phyloP scores from a whole-genome alignment of 805 yeast genomes.

The Blastobotrys parvus region DNA sequence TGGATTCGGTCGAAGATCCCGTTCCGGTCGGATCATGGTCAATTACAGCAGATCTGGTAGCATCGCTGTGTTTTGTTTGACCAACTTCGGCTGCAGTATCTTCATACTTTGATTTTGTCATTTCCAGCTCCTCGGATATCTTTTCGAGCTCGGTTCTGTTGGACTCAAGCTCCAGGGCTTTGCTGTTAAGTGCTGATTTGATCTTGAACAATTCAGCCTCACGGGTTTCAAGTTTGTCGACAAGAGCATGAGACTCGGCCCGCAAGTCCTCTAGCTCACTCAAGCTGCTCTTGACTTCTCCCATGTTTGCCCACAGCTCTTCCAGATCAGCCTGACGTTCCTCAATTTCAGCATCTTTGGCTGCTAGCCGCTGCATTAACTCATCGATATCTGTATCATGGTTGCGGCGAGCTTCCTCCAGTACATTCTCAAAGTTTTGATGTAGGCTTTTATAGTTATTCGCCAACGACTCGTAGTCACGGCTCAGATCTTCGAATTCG shows the following conservation, averaged over 20 bases:
- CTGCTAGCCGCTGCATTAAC: background rate
- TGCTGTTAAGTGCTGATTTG: background rate
- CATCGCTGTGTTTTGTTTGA: background rate
- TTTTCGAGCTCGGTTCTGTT: background rate
- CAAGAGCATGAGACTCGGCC: background rate
- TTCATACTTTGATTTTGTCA: background rate
- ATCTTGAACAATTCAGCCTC: slow-evolving; percentile 1
- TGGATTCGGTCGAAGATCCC: background rate
- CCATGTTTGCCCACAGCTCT: slow-evolving; percentile 2
- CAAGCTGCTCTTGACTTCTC: background rate
- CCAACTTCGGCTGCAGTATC: background rate
- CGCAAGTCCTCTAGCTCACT: slow-evolving; percentile 1
- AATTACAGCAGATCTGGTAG: background rate
- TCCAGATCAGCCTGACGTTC: slow-evolving; percentile 1
- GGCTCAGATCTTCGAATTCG: background rate
- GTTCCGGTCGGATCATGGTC: background rate
- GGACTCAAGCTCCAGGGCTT: slow-evolving; percentile 1
- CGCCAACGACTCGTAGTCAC: background rate
- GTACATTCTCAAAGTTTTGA: background rate
- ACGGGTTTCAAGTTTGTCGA: background rate
- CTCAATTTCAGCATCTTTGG: background rate
- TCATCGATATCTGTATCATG: background rate
- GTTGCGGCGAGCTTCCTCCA: background rate
- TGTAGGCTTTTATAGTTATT: background rate
- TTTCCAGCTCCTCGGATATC: background rate